Base-by-base conservation (phyloP, 176 grass and related monocot species). In the Otatea glauca region DNA sequence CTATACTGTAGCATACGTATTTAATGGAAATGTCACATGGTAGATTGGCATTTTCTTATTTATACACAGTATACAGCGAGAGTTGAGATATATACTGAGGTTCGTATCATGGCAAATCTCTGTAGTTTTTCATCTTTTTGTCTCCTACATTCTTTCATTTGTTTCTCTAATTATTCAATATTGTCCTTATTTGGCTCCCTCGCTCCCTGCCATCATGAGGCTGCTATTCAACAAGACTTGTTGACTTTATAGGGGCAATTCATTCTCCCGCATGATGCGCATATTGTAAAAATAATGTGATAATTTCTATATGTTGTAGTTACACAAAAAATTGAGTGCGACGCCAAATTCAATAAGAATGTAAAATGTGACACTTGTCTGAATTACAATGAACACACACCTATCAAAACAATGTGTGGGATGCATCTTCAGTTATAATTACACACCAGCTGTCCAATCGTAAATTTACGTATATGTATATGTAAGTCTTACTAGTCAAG, bases 31-130 rank as follows among this genome's bases (percentile, higher is more conserved):
- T 25, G 6, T 2, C 13, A 13, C 6, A n/a, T 45, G 12, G 24
- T 54, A 47, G 9, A 16, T 82, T 56, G 4, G 25, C 6, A 60
- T 82, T 5, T 48, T 74, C 71, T 16, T 23, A 53, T 76, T 9
- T 60, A 76, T 12, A 37, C 12, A 23, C 6, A 41, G 34, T 75
- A n/a, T 6, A 8, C 53, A 76, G 6, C 20, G 35, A 76, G 34
- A 76, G 50, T 75, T 77, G 16, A 59, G 15, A 56, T 29, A 18
- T 77, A 34, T 77, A 27, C 8, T 65, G 59, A 65, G 27, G 14
- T 65, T 65, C 15, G 27, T 37, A 37, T 13, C 29, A 65, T 56
- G 0, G 9, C n/a, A 60, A 10, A 39, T 39, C 65, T 67, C 4
- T 37, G 50, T 53, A 18, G 16, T 37, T 39, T 21, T 68, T 1